Conservation (phyloP, 208 protist genomes). For the Trypanosoma caninum region DNA sequence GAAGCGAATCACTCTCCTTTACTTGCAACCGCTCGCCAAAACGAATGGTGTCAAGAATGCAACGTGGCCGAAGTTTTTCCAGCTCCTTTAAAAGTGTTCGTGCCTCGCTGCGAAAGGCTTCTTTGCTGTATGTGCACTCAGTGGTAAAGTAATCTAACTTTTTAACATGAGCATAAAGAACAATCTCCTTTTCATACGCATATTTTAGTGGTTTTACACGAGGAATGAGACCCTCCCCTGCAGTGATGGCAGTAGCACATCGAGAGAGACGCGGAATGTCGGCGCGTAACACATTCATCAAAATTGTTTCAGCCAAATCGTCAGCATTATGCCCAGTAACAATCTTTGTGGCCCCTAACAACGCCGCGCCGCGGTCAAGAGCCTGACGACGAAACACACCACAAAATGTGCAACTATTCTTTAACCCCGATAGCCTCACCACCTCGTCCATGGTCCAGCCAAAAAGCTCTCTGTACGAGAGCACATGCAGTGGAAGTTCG, state of each 20-base stretch:
- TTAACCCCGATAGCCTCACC: slow-evolving; percentile 87
- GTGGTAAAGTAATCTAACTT: slow-evolving; percentile 98
- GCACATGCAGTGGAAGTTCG: slow-evolving; percentile 91
- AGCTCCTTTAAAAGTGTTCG: slow-evolving; percentile 94
- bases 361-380: slow-evolving; percentile 91
- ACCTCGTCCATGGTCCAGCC: slow-evolving; percentile 98
- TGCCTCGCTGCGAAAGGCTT: slow-evolving; percentile 94
- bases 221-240: slow-evolving; percentile 62
- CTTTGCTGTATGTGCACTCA: slow-evolving; percentile 96
- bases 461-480: slow-evolving; percentile 96
- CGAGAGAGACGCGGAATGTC: slow-evolving; percentile 92
- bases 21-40: slow-evolving; percentile 80
- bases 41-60: slow-evolving; percentile 92
- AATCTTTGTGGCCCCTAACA: slow-evolving; percentile 91
- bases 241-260: slow-evolving; percentile 65
- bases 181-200: slow-evolving; percentile 98
- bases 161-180: slow-evolving; percentile 98
- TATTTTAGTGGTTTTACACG: slow-evolving; percentile 97
- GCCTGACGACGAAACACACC: slow-evolving; percentile 97
- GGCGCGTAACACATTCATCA: slow-evolving; percentile 96
- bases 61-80: slow-evolving; percentile 85
- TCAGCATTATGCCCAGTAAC: slow-evolving; percentile 99
- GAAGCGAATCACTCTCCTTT: slow-evolving; percentile 37
- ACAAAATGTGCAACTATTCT: slow-evolving; percentile 97
- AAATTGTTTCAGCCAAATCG: slow-evolving; percentile 97